These are phyloP conservation scores for Candida argentea DNA, from an alignment of 805 yeast genomes.

Conservation along the genomic window DNA sequence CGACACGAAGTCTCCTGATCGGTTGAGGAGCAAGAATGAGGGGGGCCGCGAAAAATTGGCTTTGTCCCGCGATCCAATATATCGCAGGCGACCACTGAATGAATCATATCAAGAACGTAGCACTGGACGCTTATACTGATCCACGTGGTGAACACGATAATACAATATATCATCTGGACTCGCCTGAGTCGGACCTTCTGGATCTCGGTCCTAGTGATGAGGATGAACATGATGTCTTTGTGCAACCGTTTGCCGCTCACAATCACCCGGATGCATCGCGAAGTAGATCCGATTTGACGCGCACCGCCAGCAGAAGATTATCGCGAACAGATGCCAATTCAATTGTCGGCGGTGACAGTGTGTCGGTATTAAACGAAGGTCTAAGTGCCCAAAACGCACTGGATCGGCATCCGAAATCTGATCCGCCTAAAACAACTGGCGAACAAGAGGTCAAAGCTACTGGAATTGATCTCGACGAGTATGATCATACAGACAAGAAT, in stretches of 20 bases:
- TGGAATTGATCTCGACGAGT: constrained; percentile 13
- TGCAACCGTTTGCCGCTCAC: constrained; percentile 5
- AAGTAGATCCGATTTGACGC: background rate
- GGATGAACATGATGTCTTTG: constrained; percentile 6
- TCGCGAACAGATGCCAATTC: constrained; percentile 31
- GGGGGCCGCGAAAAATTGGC: no score
- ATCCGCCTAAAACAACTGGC: constrained; percentile 9
- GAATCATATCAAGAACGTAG: no score
- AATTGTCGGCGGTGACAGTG: constrained; percentile 41
- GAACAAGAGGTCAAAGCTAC: constrained; percentile 19
- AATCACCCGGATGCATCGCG: background rate
- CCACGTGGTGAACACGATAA: no score
- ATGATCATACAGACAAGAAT: constrained; percentile 16
- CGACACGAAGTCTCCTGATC: no score
- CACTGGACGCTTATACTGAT: no score
- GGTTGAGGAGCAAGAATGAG: no score
- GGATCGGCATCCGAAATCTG: constrained; percentile 7
- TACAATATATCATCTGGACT: no score
- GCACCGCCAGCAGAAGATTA: constrained; percentile 5
- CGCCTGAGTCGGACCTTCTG: constrained; percentile 1
- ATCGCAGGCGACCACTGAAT: no score
- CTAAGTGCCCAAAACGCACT: no score
- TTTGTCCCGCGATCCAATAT: no score
- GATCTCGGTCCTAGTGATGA: constrained; percentile 3
- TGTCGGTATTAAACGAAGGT: no score